Base-by-base conservation (phyloP, 495 filamentous ascomycete genomes). In the Xanthoparmelia taractica region DNA sequence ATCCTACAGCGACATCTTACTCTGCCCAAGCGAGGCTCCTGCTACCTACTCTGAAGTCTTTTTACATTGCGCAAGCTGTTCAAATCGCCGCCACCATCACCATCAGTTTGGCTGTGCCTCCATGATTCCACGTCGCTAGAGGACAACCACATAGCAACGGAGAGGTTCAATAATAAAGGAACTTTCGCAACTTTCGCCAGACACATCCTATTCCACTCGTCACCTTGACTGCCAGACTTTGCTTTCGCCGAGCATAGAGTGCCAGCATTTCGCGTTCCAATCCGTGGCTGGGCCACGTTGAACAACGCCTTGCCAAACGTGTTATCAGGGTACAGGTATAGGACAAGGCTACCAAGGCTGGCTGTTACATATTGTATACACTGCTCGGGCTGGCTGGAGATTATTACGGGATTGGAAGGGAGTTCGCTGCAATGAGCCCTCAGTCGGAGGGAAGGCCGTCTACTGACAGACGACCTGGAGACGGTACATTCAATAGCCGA, bases 361-460 rank as follows among this genome's bases (percentile, higher is more conserved):
- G 50, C 50, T 20, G 29, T n/a, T 31, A 33, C 10, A 33, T 8
- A 2, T 11, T 33, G 33, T 8, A 33, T 34, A 54, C 50, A 54
- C 27, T 18, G 29, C 29, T 31, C 31, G 25, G 38, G 37, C 27
- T 50, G 25, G n/a, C 54, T 29, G 41, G 41, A 40, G 23, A 33
- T 15, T 48, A 58, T 50, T 8, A 63, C 40, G n/a, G 55, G 34
- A 48, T 37, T 34, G 33, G 41, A 34, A 57, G 55, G 55, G 40
- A 45, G 61, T 41, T 58, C 15, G 55, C 58, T 45, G 63, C 41
- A 55, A 68, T 70, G 66, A 65, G 68, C 40, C 63, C 66, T 38
- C 66, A 68, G 52, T 60, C 66, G 48, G 66, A 70, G 63, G 57
- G 67, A 15, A 60, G 68, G 58, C 47, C 64, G 31, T 70, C 68